These are phyloP conservation scores for Aspergillus ustus DNA, from an alignment of 2,329 filamentous ascomycete species.

Conservation along the genomic window DNA sequence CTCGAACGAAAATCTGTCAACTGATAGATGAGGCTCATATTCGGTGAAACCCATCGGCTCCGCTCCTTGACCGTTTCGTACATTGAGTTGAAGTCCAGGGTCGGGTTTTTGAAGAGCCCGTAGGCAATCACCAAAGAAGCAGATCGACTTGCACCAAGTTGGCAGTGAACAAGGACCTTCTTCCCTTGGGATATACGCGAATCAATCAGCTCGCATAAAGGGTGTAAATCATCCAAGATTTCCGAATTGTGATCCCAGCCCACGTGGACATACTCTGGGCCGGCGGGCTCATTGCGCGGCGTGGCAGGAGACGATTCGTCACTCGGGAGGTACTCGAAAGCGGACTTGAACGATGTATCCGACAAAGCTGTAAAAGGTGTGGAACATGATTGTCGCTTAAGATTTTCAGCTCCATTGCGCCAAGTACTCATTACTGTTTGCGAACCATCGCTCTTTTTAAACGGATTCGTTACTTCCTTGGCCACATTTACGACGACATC, in stretches of 20 bases:
- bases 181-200: constrained; percentile 61
- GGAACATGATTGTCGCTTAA: constrained; percentile 39
- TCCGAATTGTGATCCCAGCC: constrained; percentile 72
- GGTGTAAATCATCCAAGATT: constrained; percentile 65
- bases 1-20: constrained; percentile 64
- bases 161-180: constrained; percentile 67
- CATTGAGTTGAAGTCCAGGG: constrained; percentile 66
- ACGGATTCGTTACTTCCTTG: constrained; percentile 67
- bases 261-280: constrained; percentile 69
- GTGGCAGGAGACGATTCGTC: constrained; percentile 36
- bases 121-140: constrained; percentile 70
- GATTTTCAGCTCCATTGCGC: constrained; percentile 52
- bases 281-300: constrained; percentile 37
- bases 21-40: constrained; percentile 72
- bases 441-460: constrained; percentile 42
- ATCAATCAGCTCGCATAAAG: constrained; percentile 65
- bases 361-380: constrained; percentile 52
- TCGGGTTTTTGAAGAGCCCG: constrained; percentile 66
- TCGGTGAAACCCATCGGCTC: constrained; percentile 70
- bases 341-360: constrained; percentile 55
- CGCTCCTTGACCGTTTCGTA: constrained; percentile 67
- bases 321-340: constrained; percentile 46
- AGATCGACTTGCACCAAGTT: constrained; percentile 68
- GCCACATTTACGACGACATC: constrained; percentile 69
- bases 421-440: constrained; percentile 50